Base-by-base conservation (phyloP, 495 filamentous ascomycete genomes). In the Daldinia loculata region DNA sequence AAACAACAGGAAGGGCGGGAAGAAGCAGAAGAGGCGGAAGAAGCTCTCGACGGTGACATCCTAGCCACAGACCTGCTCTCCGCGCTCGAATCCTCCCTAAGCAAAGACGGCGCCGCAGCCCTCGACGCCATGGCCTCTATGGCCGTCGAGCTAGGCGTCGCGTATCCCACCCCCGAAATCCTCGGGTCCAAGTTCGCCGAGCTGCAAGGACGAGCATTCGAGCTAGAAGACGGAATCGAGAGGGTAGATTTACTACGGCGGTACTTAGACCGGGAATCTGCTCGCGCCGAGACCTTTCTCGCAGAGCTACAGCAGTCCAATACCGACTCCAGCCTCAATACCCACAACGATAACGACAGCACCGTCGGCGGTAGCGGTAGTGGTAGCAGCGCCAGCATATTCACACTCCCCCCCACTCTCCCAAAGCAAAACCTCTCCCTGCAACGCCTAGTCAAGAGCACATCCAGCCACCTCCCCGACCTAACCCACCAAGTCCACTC, bases 391-490 rank as follows among this genome's bases (percentile, higher is more conserved):
- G 11, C 17, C 51, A 48, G 43, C 43, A 48, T 48, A 48, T 53
- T 29, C 26, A 17, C 51, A 1, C 51, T 83, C 3, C 77, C 85
- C 0, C 51, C 82, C 0, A 78, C 85, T 58, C 81, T 90, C 14
- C 82, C 86, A 27, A 84, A 85, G 57, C 81, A 88, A 70, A 91
- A 89, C 32, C 79, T 85, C 0, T 88, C 91, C 66, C 88, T 86
- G 80, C 86, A 86, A 66, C 85, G 90, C 26, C 82, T 80, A 55
- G 85, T 89, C 45, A 91, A 90, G 69, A 75, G 80, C 38, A 81
- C 91, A 22, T 72, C 80, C n/a, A 76, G 85, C 14, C 86, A 88
- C 63, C 78, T 94, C 8, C 79, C 85, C 6, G 84, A 86, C 38
- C 77, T 88, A 26, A 77, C 75, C 60, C 84, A 86, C 14, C 79